phyloP scores from a whole-genome alignment of 2,329 filamentous ascomycete species.

The Aspergillus sp. region DNA sequence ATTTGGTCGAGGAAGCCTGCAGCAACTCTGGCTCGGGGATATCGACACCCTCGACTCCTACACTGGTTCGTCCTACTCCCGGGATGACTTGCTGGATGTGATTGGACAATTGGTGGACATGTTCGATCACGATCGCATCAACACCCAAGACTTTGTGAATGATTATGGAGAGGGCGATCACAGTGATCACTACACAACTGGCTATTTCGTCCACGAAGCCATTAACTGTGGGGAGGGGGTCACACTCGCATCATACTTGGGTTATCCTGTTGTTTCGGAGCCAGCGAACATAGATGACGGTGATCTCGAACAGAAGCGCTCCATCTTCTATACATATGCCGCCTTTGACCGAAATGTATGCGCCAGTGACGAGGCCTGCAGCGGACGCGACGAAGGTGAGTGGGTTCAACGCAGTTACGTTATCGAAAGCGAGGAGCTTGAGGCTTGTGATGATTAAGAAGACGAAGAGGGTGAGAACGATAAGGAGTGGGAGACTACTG shows the following conservation, averaged over 20 bases:
- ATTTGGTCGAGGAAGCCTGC: conserved; percentile 12
- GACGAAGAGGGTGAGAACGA: conserved; percentile 6
- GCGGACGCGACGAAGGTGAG: not conserved
- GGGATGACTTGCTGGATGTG: conserved; percentile 5
- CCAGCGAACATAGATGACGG: no score
- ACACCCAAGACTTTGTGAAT: conserved; percentile 16
- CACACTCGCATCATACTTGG: no score
- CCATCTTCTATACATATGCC: no score
- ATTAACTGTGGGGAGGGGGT: no score
- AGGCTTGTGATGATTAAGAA: conserved; percentile 14
- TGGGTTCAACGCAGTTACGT: not conserved
- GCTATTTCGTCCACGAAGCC: conserved; percentile 9
- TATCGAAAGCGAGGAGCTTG: not conserved
- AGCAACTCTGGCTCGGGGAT: conserved; percentile 13
- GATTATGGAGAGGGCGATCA: conserved; percentile 13
- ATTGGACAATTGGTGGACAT: conserved; percentile 6
- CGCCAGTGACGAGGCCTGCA: not conserved
- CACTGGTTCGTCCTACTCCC: conserved; percentile 10
- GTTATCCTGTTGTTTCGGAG: no score
- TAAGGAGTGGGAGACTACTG: no score
- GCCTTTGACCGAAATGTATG: not conserved
- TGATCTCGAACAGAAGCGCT: no score
- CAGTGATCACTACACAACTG: conserved; percentile 15
- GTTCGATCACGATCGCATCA: conserved; percentile 12
- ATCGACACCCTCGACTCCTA: conserved; percentile 10